Evolutionary conservation across 129 eudicot species (phyloP), one percentile per base, ranked within the genome.

Genomic region (Artemisia tridentata): DNA sequence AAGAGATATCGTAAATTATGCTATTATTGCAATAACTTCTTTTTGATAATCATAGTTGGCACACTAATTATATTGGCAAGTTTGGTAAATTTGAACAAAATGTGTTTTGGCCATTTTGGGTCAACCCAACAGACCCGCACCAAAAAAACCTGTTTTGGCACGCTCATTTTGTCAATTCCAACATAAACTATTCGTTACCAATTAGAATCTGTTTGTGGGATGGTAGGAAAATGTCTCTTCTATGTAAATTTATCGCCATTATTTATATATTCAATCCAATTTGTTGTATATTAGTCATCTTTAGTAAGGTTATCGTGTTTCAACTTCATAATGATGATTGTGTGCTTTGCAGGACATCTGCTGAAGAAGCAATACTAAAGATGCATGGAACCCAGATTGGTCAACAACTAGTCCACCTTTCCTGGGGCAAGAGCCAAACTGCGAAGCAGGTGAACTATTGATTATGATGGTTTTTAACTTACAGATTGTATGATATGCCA

Each of bases 311-410:
- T 34, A 25, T 51, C 51, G 11, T 51, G 20, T 43, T 74, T 20
- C 11, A 19, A 34, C 48, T 58, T 38, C 41, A 15, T 60, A 48
- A 66, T 53, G 56, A 72, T 76, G 68, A 49, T 59, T 73, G 23
- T 67, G 8, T 77, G 55, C 21, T 75, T 12, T 46, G 31, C 78
- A 95, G 99, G 82, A 45, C 91, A 70, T 86, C 91, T 69, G 99
- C 99, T 57, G 99, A 95, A 84, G 99, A 90, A 80, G 88, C 99
- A 78, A 90, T 95, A 18, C 99, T 87, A 75, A 85, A 92, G 83
- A 80, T 90, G 91, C 96, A 95, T 78, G 97, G 99, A 71, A 71
- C 80, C 45, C 79, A 87, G 77, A 82, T 95, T 69, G 99, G 99
- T 68, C 96, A 85, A 78, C 96, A 82, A 76, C 80, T 84, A 53